These are phyloP conservation scores for Rutidosis leptorrhynchoides DNA, from an alignment of 129 eudicot genomes.

Conservation along the genomic window DNA sequence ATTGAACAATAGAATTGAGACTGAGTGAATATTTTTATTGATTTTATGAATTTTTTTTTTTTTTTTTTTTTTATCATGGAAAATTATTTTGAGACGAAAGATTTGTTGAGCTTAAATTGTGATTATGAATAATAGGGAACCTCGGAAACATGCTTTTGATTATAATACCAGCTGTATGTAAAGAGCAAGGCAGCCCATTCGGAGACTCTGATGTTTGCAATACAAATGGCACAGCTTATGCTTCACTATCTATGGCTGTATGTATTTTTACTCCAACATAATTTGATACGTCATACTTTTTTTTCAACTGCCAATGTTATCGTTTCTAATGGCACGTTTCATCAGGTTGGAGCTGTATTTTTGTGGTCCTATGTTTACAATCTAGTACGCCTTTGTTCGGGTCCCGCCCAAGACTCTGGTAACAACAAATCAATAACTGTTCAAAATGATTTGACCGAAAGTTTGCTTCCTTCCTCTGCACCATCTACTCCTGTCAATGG, in stretches of 20 bases:
- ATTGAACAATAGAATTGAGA: too few species aligned
- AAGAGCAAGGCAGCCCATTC: conserved; percentile 76
- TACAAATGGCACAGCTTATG: conserved; percentile 63
- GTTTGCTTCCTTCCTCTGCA: conserved; percentile 42
- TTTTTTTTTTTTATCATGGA: background rate
- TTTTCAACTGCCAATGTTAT: background rate
- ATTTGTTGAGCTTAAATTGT: background rate
- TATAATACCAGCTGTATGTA: conserved; percentile 84
- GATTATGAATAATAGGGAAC: conserved; percentile 50
- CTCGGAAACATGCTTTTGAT: conserved; percentile 76
- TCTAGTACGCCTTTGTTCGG: conserved; percentile 60
- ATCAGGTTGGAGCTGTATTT: conserved; percentile 73
- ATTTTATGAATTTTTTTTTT: too few species aligned
- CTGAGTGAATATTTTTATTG: too few species aligned
- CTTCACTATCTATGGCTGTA: conserved; percentile 93
- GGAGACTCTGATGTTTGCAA: conserved; percentile 66
- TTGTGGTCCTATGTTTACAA: conserved; percentile 85
- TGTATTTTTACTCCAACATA: conserved; percentile 6
- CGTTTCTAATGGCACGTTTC: background rate
- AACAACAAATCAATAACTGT: background rate
- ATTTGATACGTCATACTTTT: background rate
- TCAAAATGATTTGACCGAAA: conserved; percentile 28
- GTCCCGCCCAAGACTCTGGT: conserved; percentile 28
- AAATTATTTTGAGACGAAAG: background rate
- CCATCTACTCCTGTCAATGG: background rate